phyloP scores from a whole-genome alignment of 352 stramenopile species.

The Phytophthora sp. region DNA sequence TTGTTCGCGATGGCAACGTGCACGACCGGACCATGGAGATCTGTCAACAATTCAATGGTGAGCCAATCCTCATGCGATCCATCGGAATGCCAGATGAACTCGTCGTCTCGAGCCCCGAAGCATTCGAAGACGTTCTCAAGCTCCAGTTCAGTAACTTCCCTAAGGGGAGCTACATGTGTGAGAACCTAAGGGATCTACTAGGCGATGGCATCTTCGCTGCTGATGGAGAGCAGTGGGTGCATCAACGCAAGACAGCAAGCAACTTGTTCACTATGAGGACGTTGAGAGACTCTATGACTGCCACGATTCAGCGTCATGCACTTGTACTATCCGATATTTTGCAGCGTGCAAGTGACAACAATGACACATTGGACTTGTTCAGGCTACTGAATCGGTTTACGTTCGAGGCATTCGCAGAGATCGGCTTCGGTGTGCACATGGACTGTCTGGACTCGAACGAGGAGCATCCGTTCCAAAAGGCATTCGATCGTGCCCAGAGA shows the following conservation, averaged over 20 bases:
- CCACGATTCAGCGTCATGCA: constrained; percentile 34
- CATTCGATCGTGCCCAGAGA: constrained; percentile 47
- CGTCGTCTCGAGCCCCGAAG: not conserved
- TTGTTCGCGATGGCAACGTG: constrained; percentile 26
- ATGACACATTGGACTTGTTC: constrained; percentile 39
- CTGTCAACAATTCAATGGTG: constrained; percentile 24
- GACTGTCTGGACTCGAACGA: constrained; percentile 10
- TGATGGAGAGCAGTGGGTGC: constrained; percentile 45
- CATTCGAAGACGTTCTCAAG: constrained; percentile 2
- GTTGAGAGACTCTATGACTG: constrained; percentile 48
- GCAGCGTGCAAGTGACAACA: not conserved
- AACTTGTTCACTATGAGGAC: constrained; percentile 50
- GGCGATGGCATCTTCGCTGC: constrained; percentile 48
- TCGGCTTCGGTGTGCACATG: constrained; percentile 48
- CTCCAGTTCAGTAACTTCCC: constrained; percentile 41
- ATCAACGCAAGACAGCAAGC: constrained; percentile 59
- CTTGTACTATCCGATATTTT: constrained; percentile 32
- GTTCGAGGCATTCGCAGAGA: constrained; percentile 56
- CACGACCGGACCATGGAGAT: constrained; percentile 36
- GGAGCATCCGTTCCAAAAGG: constrained; percentile 33
- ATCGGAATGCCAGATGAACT: constrained; percentile 1
- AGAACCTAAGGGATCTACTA: constrained; percentile 44
- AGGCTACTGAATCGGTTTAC: constrained; percentile 52
- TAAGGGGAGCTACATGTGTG: constrained; percentile 52
- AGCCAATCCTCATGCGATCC: constrained; percentile 24